phyloP scores from a whole-genome alignment of 2,329 filamentous ascomycete genomes.

The Alternaria dauci region DNA sequence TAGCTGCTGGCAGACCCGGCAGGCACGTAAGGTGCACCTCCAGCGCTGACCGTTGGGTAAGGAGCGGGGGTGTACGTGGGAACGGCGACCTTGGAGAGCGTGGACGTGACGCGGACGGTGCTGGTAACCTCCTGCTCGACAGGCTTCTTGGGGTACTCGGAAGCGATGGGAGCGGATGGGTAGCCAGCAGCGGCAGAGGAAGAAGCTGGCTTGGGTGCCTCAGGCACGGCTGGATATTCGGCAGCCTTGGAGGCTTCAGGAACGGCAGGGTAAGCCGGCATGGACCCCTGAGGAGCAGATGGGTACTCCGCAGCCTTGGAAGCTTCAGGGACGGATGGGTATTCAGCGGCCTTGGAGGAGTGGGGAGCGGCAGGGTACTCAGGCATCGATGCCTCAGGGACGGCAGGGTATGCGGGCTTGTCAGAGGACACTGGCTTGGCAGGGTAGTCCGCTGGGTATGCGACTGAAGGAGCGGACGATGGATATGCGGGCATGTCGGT shows the following conservation, averaged over 20 bases:
- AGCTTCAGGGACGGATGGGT: slow-evolving; percentile 4
- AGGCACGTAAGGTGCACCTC: slow-evolving; percentile 10
- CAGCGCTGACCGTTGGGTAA: slow-evolving; percentile 11
- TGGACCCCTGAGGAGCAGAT: neutral
- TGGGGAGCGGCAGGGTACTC: slow-evolving; percentile 7
- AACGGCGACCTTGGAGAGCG: slow-evolving; percentile 34
- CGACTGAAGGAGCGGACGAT: slow-evolving; percentile 13
- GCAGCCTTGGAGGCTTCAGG: slow-evolving; percentile 10
- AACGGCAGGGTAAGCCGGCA: slow-evolving; percentile 6
- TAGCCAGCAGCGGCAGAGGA: neutral
- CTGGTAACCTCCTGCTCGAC: slow-evolving; percentile 11
- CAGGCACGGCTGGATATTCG: slow-evolving; percentile 7
- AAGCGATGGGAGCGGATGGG: slow-evolving; percentile 5
- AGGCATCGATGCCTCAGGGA: slow-evolving; percentile 13
- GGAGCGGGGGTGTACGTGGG: slow-evolving; percentile 22
- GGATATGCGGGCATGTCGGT: slow-evolving; percentile 30
- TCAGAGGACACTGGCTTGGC: slow-evolving; percentile 18
- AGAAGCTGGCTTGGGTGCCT: slow-evolving; percentile 7
- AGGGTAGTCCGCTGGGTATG: slow-evolving; percentile 18
- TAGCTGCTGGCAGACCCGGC: slow-evolving; percentile 12
- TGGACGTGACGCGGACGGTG: slow-evolving; percentile 25
- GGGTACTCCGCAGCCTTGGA: slow-evolving; percentile 10
- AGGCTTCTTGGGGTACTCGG: slow-evolving; percentile 27
- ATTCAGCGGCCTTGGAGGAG: slow-evolving; percentile 4
- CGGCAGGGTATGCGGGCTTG: slow-evolving; percentile 7